Evolutionary conservation across 495 filamentous ascomycete genomes (phyloP).

Genomic region (Clavariopsis aquatica): DNA sequence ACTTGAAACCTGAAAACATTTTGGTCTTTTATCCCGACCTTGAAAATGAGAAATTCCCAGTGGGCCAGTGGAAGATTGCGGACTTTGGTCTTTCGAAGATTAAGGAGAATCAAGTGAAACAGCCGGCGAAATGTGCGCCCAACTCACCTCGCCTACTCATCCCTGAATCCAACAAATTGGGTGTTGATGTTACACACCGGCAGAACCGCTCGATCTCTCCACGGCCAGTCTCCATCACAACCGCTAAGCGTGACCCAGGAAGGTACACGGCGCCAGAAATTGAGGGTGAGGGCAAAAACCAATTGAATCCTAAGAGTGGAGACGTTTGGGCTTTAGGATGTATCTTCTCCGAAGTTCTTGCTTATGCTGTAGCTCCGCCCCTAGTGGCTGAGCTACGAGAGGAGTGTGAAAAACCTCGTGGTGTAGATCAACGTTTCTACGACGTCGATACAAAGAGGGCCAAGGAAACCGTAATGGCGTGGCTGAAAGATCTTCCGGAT

Average conservation of each 20-base stretch:
- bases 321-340: conserved; percentile 20
- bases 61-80: conserved; percentile 22
- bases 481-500: neutral
- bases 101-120: conserved; percentile 1
- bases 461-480: neutral
- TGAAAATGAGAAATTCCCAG: conserved; percentile 2
- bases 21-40: conserved; percentile 14
- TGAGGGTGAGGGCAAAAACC: neutral
- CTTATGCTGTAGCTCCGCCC: conserved; percentile 1
- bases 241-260: conserved; percentile 7
- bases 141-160: neutral
- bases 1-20: conserved; percentile 23
- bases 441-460: conserved; percentile 4
- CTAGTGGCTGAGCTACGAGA: conserved; percentile 1
- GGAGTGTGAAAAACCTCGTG: neutral
- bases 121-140: neutral
- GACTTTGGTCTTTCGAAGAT: conserved; percentile 20
- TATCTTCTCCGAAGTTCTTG: conserved; percentile 10
- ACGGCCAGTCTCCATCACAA: neutral
- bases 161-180: no score
- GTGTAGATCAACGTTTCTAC: conserved; percentile 11
- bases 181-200: no score
- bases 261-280: conserved; percentile 15
- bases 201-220: neutral
- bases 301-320: neutral